Evolutionary conservation across 2,329 filamentous ascomycete genomes (phyloP), one percentile per base, ranked within the genome.

Genomic region (Clarireedia homoeocarpa): DNA sequence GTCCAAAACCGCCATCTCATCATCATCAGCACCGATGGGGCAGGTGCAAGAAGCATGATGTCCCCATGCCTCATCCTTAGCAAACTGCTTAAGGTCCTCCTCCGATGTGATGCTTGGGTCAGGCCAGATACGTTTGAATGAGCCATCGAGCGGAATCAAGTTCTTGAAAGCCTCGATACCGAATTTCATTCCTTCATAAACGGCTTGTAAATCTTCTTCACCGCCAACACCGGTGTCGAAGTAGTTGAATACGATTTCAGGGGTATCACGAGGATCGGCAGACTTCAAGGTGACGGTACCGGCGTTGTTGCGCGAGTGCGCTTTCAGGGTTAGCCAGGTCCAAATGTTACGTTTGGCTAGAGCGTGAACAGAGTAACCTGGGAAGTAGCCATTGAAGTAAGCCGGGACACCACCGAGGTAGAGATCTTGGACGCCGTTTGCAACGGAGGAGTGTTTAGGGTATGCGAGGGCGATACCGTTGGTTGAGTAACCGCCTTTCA

Each of bases 231-330:
- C 59, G 17, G 47, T 38, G 24, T 56, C 71, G 70, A 81, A 84
- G 68, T 78, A 84, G 67, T 82, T 79, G 71, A 84, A 86, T 48
- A 73, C 72, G 62, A 89, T 86, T 3, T 77, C 68, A 0, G 86
- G 86, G 5, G 75, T 72, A 55, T 88, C 84, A 1, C 80, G 78
- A 1, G 86, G 85, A 64, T 89, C 78, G 0, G 77, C 71, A 0
- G 81, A 84, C 23, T 72, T 74, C 9, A 90, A 77, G 4, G 70
- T 77, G 4, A 90, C 84, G 1, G 75, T 77, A 9, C 86, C 86
- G 5, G 76, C 77, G 0, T 65, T 71, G 58, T 88, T 86, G 54
- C 81, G 77, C 0, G 84, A 76, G 63, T 85, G 82, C 0, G 80
- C 77, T 69, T 86, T 85, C 1, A 61, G 30, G 15, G 39, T 52